phyloP scores from a whole-genome alignment of 306 rosid species.

The Trifolium fragiferum region DNA sequence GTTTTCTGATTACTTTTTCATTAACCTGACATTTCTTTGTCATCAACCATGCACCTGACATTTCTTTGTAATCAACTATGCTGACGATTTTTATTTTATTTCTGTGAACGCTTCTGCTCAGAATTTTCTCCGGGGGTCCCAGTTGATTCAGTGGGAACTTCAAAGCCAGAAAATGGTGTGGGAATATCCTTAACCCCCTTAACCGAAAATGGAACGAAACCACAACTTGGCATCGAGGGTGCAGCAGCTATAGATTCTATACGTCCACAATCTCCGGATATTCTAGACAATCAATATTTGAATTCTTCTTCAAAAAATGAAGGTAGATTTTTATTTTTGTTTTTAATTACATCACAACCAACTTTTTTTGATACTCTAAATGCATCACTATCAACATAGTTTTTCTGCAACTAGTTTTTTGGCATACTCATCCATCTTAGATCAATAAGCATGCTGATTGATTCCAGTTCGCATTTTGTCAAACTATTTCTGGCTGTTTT shows the following conservation, averaged over 20 bases:
- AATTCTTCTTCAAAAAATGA: slow-evolving; percentile 38
- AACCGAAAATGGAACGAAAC: slow-evolving; percentile 40
- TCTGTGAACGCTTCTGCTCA: slow-evolving; percentile 25
- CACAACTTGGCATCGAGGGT: slow-evolving; percentile 30
- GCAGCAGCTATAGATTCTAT: slow-evolving; percentile 38
- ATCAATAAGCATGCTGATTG: slow-evolving; percentile 28
- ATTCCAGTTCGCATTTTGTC: slow-evolving; percentile 29
- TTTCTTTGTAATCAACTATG: slow-evolving; percentile 20
- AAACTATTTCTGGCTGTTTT: slow-evolving; percentile 21
- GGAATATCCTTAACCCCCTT: slow-evolving; percentile 36
- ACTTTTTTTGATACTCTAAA: slow-evolving; percentile 7
- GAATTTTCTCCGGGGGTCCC: slow-evolving; percentile 42
- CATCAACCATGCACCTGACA: slow-evolving; percentile 18
- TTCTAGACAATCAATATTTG: slow-evolving; percentile 28
- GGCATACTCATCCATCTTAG: slow-evolving; percentile 11
- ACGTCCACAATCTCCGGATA: slow-evolving; percentile 42
- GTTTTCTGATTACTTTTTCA: slow-evolving; percentile 16
- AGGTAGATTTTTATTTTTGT: slow-evolving; percentile 41
- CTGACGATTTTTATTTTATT: slow-evolving; percentile 12
- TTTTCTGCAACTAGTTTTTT: slow-evolving; percentile 19
- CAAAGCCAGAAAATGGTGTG: slow-evolving; percentile 38
- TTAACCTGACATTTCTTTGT: slow-evolving; percentile 16
- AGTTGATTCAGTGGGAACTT: slow-evolving; percentile 38
- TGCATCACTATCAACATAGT: slow-evolving; percentile 16
- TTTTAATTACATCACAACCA: slow-evolving; percentile 6